Evolutionary conservation across 1,284 basidiomycete genomes (phyloP).

Genomic region (Puccinia polysora): DNA sequence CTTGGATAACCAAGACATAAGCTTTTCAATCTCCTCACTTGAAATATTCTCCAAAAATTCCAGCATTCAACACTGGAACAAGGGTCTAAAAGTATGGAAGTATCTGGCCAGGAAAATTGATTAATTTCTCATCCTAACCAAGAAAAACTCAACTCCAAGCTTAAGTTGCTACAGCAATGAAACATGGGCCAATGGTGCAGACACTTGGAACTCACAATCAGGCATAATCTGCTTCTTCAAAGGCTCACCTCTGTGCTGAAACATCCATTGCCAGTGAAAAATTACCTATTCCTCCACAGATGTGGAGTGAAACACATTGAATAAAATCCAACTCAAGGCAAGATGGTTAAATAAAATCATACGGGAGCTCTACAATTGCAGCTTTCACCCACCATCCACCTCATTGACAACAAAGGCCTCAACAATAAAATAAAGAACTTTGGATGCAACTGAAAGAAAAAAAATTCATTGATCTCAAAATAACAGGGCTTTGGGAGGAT

Average conservation of each 20-base stretch:
- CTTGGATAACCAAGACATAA: not conserved
- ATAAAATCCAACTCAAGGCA: not conserved
- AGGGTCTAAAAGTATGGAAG: not conserved
- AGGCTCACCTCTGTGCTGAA: not conserved
- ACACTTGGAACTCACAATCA: not conserved
- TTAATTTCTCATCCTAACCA: not conserved
- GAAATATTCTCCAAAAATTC: not conserved
- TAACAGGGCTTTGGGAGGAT: not conserved
- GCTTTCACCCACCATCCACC: not conserved
- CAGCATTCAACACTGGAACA: not conserved
- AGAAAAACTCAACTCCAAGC: not conserved
- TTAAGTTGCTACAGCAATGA: not conserved
- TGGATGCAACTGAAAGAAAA: not conserved
- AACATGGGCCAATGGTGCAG: not conserved
- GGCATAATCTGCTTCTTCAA: not conserved
- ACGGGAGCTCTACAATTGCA: not conserved
- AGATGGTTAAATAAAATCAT: not conserved
- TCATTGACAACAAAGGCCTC: not conserved
- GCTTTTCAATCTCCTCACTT: not conserved
- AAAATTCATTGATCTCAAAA: not conserved
- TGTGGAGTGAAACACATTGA: not conserved
- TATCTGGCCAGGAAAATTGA: not conserved
- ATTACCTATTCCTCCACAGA: not conserved
- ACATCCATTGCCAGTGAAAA: not conserved
- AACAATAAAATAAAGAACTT: not conserved